phyloP scores from a whole-genome alignment of 2,329 filamentous ascomycete genomes.

The Hymenoscyphus fructigenus region DNA sequence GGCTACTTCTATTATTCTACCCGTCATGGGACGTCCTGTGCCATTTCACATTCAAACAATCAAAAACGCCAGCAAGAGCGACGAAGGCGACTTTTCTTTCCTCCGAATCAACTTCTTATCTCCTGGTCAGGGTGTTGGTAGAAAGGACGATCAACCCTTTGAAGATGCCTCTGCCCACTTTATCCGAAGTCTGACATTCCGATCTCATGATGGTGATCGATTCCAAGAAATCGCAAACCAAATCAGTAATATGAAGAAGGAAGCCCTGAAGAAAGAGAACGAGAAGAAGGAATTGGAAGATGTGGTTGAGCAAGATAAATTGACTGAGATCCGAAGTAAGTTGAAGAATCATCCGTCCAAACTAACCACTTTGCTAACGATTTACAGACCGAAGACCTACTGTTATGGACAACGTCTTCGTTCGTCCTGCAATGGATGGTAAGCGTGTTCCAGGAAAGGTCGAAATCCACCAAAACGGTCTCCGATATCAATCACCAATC shows the following conservation, averaged over 20 bases:
- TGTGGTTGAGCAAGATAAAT: conserved; percentile 97
- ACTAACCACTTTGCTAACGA: conserved; percentile 40
- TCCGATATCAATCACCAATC: conserved; percentile 84
- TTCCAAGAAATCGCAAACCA: conserved; percentile 89
- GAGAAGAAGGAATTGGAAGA: conserved; percentile 99
- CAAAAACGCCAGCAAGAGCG: conserved; percentile 98
- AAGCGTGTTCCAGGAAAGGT: conserved; percentile 95
- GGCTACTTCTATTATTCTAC: conserved; percentile 85
- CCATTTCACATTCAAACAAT: conserved; percentile 98
- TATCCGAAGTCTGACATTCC: conserved; percentile 90
- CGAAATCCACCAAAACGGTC: conserved; percentile 98
- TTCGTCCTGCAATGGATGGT: conserved; percentile 91
- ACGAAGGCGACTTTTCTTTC: conserved; percentile 91
- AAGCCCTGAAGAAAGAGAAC: conserved; percentile 86
- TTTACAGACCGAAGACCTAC: conserved; percentile 81
- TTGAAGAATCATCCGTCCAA: conserved; percentile 19
- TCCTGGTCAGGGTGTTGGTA: conserved; percentile 92
- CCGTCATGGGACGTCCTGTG: conserved; percentile 95
- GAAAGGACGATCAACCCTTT: conserved; percentile 97
- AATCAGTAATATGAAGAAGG: conserved; percentile 95
- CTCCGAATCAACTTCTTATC: conserved; percentile 96
- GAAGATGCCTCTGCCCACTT: conserved; percentile 96
- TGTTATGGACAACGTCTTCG: conserved; percentile 90
- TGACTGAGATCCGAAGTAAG: conserved; percentile 88
- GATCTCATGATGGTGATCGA: conserved; percentile 83